These are phyloP conservation scores for Thinopyrum elongatum DNA, from an alignment of 176 grass and related monocot species.

Conservation along the genomic window DNA sequence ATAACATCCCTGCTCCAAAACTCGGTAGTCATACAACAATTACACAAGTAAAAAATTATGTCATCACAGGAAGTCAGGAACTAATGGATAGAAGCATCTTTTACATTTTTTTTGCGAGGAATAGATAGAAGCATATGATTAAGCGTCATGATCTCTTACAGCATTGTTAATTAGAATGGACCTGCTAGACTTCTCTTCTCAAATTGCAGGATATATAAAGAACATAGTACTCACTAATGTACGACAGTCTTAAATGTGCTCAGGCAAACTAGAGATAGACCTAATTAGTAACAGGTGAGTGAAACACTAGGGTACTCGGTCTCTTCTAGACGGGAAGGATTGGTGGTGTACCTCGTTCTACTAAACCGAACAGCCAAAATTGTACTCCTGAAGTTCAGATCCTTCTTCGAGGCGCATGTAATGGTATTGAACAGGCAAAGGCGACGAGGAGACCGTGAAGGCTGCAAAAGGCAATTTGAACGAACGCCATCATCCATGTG, in stretches of 20 bases:
- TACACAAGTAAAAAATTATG: neutral
- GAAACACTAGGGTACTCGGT: neutral
- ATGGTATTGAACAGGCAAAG: conserved; percentile 80
- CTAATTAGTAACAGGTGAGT: neutral
- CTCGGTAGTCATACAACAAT: neutral
- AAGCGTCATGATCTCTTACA: neutral
- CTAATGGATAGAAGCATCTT: neutral
- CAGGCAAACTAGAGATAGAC: neutral
- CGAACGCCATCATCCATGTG: neutral
- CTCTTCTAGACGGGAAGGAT: conserved; percentile 8
- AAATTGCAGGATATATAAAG: neutral
- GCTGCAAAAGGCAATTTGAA: conserved; percentile 39
- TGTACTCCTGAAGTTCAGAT: conserved; percentile 88
- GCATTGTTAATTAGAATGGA: neutral
- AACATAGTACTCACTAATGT: neutral
- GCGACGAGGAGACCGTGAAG: conserved; percentile 74
- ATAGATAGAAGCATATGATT: neutral
- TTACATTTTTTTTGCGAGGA: neutral
- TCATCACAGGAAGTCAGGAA: neutral
- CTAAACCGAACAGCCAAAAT: conserved; percentile 84
- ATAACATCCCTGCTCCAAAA: neutral
- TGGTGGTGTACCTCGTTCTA: conserved; percentile 50
- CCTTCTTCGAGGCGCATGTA: conserved; percentile 37
- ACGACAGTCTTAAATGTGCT: neutral
- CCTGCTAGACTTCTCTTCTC: neutral